Base-by-base conservation (phyloP, 305 asterid species). In the Solanum hybrid region DNA sequence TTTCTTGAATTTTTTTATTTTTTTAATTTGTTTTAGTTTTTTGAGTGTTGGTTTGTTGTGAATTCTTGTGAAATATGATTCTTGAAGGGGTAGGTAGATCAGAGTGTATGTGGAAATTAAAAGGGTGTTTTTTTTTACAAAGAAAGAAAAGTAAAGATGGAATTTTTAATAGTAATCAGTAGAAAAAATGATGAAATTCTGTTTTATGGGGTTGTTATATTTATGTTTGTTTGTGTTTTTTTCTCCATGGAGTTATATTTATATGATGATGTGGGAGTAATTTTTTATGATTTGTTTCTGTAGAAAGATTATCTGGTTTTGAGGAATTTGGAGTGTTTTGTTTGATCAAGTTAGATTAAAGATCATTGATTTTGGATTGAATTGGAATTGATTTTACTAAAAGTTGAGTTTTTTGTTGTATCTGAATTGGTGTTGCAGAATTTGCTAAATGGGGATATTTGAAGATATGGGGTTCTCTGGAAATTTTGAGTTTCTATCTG, bases 381-480 rank as follows among this genome's bases (percentile, higher is more conserved):
- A 35, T 38, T 24, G 78, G 45, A 66, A 26, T 69, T 86, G 66
- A 51, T 51, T 69, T 34, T 29, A 32, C 79, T 73, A 6, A 38
- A 40, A 81, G 86, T 11, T 38, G 22, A 38, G 64, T 13, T 80
- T 19, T 84, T 85, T 86, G 34, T 19, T 85, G 22, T 56, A 29
- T 85, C 22, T 14, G 24, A 66, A 40, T 37, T 34, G 78, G 81
- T 71, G 81, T 87, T 71, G 2, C n/a, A 64, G 34, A 40, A 86
- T 85, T 26, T n/a, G 90, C 85, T 27, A 84, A 82, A 92, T 93
- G 96, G 92, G 92, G 19, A 90, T 93, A 27, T 93, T 94, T 81
- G 96, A 94, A 89, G 95, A 94, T 45, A 92, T 93, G 92, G 93
- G 91, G 11, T 94, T 94, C 29, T 89, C 86, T 75, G 94, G 91